A percentile compares a stretch with the other conserved stretches of the same genome.
These are phyloP conservation scores for Ustilago trichophora DNA, from an alignment of 1,284 basidiomycete genomes.

Conservation along the genomic window DNA sequence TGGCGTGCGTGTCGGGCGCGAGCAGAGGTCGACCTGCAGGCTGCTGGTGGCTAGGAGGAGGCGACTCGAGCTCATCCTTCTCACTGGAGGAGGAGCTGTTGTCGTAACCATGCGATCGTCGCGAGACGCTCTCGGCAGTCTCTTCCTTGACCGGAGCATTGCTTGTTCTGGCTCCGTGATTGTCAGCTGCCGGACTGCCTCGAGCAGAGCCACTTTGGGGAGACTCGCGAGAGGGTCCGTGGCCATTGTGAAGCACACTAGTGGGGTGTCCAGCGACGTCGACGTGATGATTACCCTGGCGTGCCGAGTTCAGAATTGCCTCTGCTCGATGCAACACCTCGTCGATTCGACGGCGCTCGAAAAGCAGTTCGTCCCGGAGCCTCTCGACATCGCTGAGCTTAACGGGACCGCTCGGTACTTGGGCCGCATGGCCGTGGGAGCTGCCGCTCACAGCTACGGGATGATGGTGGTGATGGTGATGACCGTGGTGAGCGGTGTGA, in stretches of 20 bases:
- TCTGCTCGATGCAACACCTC: slow-evolving; percentile 57
- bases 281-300: slow-evolving; percentile 17
- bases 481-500: slow-evolving; percentile 30
- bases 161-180: too few relatives aligned
- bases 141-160: slow-evolving; percentile 19
- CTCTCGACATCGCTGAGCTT: slow-evolving; percentile 55
- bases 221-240: slow-evolving; percentile 20
- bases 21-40: slow-evolving; percentile 5
- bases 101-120: slow-evolving; percentile 21
- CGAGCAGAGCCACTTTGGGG: slow-evolving; percentile 13
- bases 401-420: background rate
- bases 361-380: slow-evolving; percentile 54
- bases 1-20: slow-evolving; percentile 11
- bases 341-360: slow-evolving; percentile 54
- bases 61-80: slow-evolving; percentile 44
- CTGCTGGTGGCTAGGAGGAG: slow-evolving; percentile 21
- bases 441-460: slow-evolving; percentile 21
- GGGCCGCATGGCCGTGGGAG: slow-evolving; percentile 17
- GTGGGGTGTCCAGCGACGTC: slow-evolving; percentile 10
- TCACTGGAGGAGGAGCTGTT: slow-evolving; percentile 43
- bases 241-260: slow-evolving; percentile 24
- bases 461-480: slow-evolving; percentile 46
- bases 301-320: slow-evolving; percentile 32
- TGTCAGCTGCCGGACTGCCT: slow-evolving; percentile 21
- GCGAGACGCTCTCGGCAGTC: slow-evolving; percentile 8